Percentiles rank a stretch among this genome's conserved stretches.
Conservation (phyloP, 257 asterid genomes). For the Ocimum tenuiflorum region DNA sequence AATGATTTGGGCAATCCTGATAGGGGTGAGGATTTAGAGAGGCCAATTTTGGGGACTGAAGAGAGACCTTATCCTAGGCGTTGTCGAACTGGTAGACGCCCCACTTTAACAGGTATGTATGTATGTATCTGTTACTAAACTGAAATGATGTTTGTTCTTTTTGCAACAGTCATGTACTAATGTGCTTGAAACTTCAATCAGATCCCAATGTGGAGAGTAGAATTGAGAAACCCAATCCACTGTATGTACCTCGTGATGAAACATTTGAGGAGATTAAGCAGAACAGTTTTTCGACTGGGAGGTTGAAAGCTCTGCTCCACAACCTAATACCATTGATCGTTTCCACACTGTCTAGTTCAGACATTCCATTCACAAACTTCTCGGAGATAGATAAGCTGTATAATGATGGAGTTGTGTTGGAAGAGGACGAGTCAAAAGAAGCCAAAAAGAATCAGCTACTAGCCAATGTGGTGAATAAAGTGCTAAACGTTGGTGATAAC, state of each 20-base stretch:
- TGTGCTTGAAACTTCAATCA: conserved; percentile 20
- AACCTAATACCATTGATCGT: conserved; percentile 71
- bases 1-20: conserved; percentile 89
- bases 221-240: conserved; percentile 79
- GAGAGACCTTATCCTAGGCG: conserved; percentile 90
- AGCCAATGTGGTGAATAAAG: conserved; percentile 27
- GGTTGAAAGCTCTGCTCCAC: conserved; percentile 72
- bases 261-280: conserved; percentile 83
- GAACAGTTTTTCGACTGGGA: conserved; percentile 66
- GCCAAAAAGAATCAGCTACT: conserved; percentile 20
- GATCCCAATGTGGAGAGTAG: conserved; percentile 56
- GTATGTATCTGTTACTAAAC: no score
- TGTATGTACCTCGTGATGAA: conserved; percentile 87
- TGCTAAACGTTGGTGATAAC: conserved; percentile 54
- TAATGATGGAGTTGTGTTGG: conserved; percentile 45
- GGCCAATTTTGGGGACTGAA: conserved; percentile 55
- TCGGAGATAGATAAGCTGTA: conserved; percentile 70
- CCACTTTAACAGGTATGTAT: conserved; percentile 45
- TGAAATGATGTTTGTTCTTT: background rate
- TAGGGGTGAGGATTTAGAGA: conserved; percentile 44
- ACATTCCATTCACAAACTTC: conserved; percentile 67
- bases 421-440: conserved; percentile 29
- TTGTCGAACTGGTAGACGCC: conserved; percentile 75
- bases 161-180: background rate
- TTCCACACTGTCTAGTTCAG: conserved; percentile 58